Evolutionary conservation across 1,284 basidiomycete genomes (phyloP).

Genomic region (Rhodotorula glutinis): DNA sequence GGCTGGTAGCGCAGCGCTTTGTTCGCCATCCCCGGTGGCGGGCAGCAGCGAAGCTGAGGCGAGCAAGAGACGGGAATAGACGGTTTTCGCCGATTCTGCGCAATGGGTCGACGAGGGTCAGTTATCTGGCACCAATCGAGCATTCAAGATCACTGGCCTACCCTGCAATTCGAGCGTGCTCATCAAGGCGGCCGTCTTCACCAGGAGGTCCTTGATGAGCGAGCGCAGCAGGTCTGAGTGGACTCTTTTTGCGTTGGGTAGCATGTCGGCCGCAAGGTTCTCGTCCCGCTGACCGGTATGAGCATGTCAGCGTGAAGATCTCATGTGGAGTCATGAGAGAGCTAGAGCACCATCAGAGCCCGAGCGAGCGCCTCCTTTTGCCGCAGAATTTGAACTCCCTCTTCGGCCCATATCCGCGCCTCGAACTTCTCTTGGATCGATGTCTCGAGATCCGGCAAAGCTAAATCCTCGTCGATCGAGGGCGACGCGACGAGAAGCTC

Average conservation of each 20-base stretch:
- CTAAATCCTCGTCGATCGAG: neutral
- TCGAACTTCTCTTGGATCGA: neutral
- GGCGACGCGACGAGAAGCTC: neutral
- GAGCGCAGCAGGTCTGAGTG: neutral
- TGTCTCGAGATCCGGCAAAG: neutral
- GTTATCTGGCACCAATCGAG: too few species aligned
- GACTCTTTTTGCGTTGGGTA: neutral
- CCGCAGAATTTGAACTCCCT: slow-evolving; percentile 1
- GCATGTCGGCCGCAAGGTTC: neutral
- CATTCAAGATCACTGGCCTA: neutral
- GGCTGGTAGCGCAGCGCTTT: neutral
- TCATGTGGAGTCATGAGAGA: neutral
- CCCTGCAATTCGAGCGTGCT: neutral
- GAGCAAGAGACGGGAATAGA: slow-evolving; percentile 21
- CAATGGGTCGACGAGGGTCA: neutral
- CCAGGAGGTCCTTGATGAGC: slow-evolving; percentile 6
- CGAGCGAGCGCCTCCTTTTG: slow-evolving; percentile 13
- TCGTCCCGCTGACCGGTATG: neutral
- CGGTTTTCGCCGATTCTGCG: slow-evolving; percentile 2
- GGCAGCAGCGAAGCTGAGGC: slow-evolving; percentile 17
- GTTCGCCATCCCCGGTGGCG: neutral
- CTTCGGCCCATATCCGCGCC: neutral
- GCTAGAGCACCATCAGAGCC: neutral
- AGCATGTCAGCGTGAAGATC: neutral
- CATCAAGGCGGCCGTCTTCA: neutral